These are phyloP conservation scores for Strigomonas galati DNA, from an alignment of 208 protist species.

Conservation along the genomic window DNA sequence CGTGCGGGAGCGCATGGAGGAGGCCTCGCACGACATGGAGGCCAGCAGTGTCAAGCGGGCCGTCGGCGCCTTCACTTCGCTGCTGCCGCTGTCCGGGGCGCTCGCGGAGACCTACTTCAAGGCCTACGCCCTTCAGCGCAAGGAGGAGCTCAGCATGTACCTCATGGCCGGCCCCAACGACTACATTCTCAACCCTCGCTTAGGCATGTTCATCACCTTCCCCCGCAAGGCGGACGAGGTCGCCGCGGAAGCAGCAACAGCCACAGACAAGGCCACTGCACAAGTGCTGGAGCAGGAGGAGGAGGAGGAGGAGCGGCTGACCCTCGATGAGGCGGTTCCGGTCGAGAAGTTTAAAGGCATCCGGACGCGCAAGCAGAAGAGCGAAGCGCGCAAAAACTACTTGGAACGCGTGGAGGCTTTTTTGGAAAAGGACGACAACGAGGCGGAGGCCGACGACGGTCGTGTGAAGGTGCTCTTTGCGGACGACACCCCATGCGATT, in stretches of 20 bases:
- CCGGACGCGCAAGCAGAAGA: background rate
- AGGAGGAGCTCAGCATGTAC: conserved; percentile 51
- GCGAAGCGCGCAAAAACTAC: too few species aligned
- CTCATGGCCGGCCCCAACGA: conserved; percentile 53
- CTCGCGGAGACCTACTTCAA: conserved; percentile 62
- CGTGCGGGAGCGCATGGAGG: background rate
- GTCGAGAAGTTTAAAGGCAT: background rate
- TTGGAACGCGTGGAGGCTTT: too few species aligned
- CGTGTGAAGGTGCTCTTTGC: background rate
- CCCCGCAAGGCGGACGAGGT: background rate
- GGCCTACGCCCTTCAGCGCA: conserved; percentile 55
- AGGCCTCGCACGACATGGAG: background rate
- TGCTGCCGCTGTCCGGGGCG: conserved; percentile 50
- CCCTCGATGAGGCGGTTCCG: conserved; percentile 6
- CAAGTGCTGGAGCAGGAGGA: background rate
- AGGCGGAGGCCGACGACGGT: background rate
- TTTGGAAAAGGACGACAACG: background rate
- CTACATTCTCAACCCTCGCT: conserved; percentile 53
- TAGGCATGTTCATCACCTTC: conserved; percentile 50
- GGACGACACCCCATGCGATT: background rate
- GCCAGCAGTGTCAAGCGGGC: conserved; percentile 3
- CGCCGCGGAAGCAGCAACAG: background rate
- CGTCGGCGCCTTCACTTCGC: conserved; percentile 14
- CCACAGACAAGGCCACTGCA: background rate
- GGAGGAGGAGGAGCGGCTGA: conserved; percentile 3